Base-by-base conservation (phyloP, 2,329 filamentous ascomycete species). In the Nothomitra cinnamomea region DNA sequence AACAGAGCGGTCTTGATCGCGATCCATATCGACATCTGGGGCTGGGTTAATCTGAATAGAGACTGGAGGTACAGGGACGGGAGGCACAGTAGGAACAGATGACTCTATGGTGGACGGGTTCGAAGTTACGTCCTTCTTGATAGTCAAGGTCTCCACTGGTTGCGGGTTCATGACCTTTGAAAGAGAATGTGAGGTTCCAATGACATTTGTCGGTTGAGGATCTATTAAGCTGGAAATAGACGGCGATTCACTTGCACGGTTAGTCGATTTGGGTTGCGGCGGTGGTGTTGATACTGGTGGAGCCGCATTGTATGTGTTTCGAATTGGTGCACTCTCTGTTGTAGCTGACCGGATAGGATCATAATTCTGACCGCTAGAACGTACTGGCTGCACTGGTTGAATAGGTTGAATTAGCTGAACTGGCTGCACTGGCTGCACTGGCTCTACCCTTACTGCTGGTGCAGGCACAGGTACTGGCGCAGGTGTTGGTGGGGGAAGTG, bases 201-300 rank as follows among this genome's bases (percentile, higher is more conserved):
- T 35, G 24, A 49, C 45, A 32, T 49, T 49, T 35, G 52, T 60
- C 41, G 61, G 66, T 1, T 77, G 76, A 35, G 83, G 84, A 60
- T 95, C 87, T 51, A 95, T 86, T 55, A 95, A 76, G 67, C 87
- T 94, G 4, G 87, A 83, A 60, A 95, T 95, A 2, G 90, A 90
- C 1, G 90, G 89, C 3, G 90, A 95, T 40, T 85, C 85, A 64
- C 85, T 90, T n/a, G 86, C 84, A 53, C 84, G 79, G 66, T 84
- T 69, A 19, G 62, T 60, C 69, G 58, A 73, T 63, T 66, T 76
- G 68, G 64, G 75, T 69, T 58, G 73, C 61, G 66, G 66, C n/a
- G 72, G 65, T 24, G 69, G 70, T 57, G 64, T 72, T 58, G 70
- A 71, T 56, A 58, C 65, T 59, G 52, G 67, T 56, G 62, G 65